Evolutionary conservation across 129 eudicot genomes (phyloP), one percentile per base, ranked within the genome.

Genomic region (Deinandra increscens): DNA sequence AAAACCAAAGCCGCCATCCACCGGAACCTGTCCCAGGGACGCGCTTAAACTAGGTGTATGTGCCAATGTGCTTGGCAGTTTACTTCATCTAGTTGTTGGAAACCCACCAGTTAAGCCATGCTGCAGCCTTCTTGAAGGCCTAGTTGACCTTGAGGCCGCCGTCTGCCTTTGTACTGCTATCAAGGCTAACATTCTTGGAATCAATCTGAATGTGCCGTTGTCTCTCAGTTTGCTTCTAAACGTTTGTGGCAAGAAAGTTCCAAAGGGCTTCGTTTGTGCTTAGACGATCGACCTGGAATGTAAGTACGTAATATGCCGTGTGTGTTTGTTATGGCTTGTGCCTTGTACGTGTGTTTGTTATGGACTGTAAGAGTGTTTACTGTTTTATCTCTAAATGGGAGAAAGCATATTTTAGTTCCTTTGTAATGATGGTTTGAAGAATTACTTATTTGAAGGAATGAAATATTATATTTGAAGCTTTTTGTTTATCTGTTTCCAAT

Each of bases 101-200:
- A 72, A 69, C 45, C 88, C 91, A n/a, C 80, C 85, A 4, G 62
- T 43, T 17, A 62, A 67, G 19, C 91, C 85, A 58, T 87, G 95
- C 31, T 87, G 95, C 71, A 70, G 76, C 36, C 82, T 87, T 39
- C 67, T 87, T 7, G 18, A 80, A 60, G 95, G 90, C 20, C 82
- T 84, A 19, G 81, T 62, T 34, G 87, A 84, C 50, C 85, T 87
- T 0, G 95, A 87, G 71, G 95, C 90, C 0, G 95, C 95, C 0
- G 63, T 82, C 3, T 88, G 95, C 78, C 88, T 88, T 26, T 88
- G 95, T 81, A 84, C 88, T 41, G 90, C 88, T 54, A 78, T 88
- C 14, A 82, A 82, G 64, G 88, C 88, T 9, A 84, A 84, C 33
- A 6, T 88, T 78, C 71, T 88, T 61, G 91, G 96, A 10, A 81